Evolutionary conservation across 2,329 filamentous ascomycete species (phyloP).

Genomic region (Aspergillus sojae): DNA sequence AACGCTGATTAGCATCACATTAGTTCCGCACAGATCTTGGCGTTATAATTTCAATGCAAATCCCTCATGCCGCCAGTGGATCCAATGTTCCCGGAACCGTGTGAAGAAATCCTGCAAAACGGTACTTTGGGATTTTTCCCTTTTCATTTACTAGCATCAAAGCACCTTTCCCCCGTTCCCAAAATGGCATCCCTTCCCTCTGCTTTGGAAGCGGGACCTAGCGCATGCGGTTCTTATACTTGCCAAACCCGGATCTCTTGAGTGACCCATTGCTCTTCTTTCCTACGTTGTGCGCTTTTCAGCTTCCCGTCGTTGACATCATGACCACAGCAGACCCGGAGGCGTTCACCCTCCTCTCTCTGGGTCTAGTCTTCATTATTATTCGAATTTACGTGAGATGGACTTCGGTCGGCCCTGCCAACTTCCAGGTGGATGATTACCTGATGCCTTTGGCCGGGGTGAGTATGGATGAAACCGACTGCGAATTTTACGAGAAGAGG

Average conservation of each 20-base stretch:
- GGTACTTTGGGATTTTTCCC: background rate
- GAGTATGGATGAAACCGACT: slow-evolving; percentile 20
- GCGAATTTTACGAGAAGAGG: background rate
- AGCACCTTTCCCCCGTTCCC: background rate
- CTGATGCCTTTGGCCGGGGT: slow-evolving; percentile 57
- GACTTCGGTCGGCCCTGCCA: slow-evolving; percentile 45
- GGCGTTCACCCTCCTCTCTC: slow-evolving; percentile 52
- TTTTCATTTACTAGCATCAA: background rate
- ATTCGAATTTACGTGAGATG: slow-evolving; percentile 54
- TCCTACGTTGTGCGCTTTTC: background rate
- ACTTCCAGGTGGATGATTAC: slow-evolving; percentile 59
- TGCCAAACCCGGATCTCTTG: background rate
- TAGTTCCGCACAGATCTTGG: background rate
- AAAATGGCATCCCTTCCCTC: background rate
- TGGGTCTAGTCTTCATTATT: slow-evolving; percentile 51
- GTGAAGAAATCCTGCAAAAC: background rate
- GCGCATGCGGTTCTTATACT: background rate
- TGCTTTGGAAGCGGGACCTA: background rate
- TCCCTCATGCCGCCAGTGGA: background rate
- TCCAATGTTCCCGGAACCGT: background rate
- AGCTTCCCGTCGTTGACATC: background rate
- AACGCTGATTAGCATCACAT: background rate
- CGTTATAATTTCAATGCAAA: background rate
- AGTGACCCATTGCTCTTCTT: background rate
- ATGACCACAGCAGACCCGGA: slow-evolving; percentile 30